Conservation (phyloP, 208 protist genomes). For the Vickermania ingenoplastis region DNA sequence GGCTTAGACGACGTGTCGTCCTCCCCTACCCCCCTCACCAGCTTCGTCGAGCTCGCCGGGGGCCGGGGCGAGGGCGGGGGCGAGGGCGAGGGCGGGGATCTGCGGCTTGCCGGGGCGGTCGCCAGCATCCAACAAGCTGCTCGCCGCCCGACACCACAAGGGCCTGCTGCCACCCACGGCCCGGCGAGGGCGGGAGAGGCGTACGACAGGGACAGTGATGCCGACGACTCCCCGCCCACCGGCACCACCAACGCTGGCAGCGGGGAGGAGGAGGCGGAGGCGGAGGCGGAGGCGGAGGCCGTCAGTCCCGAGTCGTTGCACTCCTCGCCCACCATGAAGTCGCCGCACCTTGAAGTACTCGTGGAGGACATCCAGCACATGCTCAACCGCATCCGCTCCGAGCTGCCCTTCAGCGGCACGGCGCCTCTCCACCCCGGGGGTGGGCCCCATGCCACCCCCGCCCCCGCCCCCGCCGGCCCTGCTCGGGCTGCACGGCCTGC, state of each 20-base stretch:
- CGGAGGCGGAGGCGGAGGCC: background rate
- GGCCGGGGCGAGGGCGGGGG: too few relatives aligned
- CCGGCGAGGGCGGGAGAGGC: too few relatives aligned
- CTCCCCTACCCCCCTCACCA: background rate
- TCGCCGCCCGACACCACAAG: too few relatives aligned
- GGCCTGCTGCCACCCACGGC: too few relatives aligned
- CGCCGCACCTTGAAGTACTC: background rate
- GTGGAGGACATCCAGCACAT: background rate
- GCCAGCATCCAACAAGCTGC: too few relatives aligned
- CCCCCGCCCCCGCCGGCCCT: too few relatives aligned
- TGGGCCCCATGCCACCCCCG: too few relatives aligned
- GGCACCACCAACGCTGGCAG: too few relatives aligned
- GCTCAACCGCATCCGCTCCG: background rate
- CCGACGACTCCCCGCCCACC: too few relatives aligned
- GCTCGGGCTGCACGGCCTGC: too few relatives aligned
- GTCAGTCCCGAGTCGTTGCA: background rate
- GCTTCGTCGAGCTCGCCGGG: background rate
- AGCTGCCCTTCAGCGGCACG: background rate
- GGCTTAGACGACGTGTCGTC: background rate
- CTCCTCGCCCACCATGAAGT: background rate
- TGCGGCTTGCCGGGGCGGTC: too few relatives aligned
- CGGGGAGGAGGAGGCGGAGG: background rate
- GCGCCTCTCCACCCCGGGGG: background rate
- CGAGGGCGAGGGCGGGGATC: background rate
- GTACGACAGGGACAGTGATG: too few relatives aligned